Evolutionary conservation across 2,329 filamentous ascomycete species (phyloP), one percentile per base, ranked within the genome.

Genomic region (Albifimbria verrucaria): DNA sequence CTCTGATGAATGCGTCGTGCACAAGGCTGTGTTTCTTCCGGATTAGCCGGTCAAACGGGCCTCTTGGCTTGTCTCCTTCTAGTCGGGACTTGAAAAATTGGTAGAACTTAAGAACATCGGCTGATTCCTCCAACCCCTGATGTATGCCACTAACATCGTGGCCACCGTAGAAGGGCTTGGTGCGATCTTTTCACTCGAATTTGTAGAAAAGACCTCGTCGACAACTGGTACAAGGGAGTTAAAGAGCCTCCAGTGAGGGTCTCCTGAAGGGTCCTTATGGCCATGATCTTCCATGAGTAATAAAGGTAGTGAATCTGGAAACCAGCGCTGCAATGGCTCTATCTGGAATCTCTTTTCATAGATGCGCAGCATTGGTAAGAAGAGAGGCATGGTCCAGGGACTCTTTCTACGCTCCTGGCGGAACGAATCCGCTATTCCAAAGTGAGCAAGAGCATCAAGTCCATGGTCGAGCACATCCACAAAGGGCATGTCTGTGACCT

Each of bases 1-100:
- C 67, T 55, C 76, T 70, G 48, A 85, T 70, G 26, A 83, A 68
- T 12, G 74, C 70, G 55, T 85, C 78, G 57, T 82, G 74, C 4
- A 82, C 60, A 5, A 75, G 60, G 12, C 73, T 75, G 18, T 72
- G 72, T 26, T 76, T 71, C 3, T 73, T 61, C 21, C 63, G 58
- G 23, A 78, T 60, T 22, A 81, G 54, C 2, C 66, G 48, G 1
- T 72, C 73, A 7, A 69, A 62, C 2, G 68, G 69, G 53, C 76
- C 65, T 7, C 66, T 62, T 7, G 58, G 52, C 7, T 66, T 60
- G 6, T 56, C 55, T 10, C 66, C 64, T 46, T 72, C 65, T 2
- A 84, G 61, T 25, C 77, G 65, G 1, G 63, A 58, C 53, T 72
- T 74, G 64, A 82, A 78, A 49, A 75, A 72, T 7, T 67, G 60